Evolutionary conservation across 2,329 filamentous ascomycete genomes (phyloP).

Genomic region (Trichoderma sp.): DNA sequence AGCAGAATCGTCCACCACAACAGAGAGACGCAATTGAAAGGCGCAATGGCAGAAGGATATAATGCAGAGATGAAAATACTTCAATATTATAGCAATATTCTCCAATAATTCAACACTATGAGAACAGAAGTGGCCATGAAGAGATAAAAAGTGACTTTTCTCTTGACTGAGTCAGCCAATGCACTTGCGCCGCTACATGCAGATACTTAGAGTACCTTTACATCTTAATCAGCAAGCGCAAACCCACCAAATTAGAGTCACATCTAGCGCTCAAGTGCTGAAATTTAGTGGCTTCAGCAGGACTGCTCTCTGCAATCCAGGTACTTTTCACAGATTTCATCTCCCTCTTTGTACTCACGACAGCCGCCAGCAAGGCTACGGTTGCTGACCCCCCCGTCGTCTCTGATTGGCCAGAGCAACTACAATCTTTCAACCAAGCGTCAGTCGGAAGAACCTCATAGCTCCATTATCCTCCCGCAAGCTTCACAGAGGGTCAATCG

Average conservation of each 20-base stretch:
- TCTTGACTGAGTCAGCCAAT: background rate
- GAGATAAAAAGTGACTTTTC: background rate
- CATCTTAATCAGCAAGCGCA: background rate
- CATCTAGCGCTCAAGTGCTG: background rate
- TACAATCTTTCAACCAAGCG: constrained; percentile 34
- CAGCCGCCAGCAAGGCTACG: constrained; percentile 11
- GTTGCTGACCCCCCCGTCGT: constrained; percentile 13
- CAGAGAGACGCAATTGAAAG: background rate
- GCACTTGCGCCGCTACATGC: background rate
- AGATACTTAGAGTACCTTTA: background rate
- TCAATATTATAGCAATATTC: background rate
- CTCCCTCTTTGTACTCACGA: background rate
- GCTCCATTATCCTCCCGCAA: constrained; percentile 30
- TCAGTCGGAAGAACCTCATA: constrained; percentile 32
- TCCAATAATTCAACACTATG: background rate
- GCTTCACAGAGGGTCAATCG: constrained; percentile 29
- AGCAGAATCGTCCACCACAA: background rate
- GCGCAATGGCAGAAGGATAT: background rate
- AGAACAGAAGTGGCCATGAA: background rate
- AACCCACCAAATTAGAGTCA: background rate
- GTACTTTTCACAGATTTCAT: background rate
- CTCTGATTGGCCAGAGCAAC: constrained; percentile 31
- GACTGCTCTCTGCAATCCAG: background rate
- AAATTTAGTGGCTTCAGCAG: background rate
- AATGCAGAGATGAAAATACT: background rate